A percentile compares a stretch with the other conserved stretches of the same genome.
phyloP scores from a whole-genome alignment of 2,329 filamentous ascomycete species.

The Basipetospora sp. region DNA sequence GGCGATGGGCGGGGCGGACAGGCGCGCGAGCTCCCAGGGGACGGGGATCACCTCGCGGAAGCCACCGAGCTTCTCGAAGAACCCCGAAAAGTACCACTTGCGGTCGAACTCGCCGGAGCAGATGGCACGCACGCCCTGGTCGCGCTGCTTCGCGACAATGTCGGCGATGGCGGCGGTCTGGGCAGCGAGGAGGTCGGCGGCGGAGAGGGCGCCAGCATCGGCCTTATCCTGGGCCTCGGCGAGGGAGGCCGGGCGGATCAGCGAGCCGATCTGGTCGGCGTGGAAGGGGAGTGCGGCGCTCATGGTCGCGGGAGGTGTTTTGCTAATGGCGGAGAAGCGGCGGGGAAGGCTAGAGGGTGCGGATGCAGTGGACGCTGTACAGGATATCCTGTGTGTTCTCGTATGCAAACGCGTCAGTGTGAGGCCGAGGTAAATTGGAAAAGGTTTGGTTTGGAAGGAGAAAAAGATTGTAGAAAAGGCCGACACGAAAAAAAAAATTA shows the following conservation, averaged over 20 bases:
- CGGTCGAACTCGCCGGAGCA: conserved; percentile 55
- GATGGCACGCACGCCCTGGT: conserved; percentile 46
- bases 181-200: conserved; percentile 32
- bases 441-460: too few relatives aligned
- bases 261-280: conserved; percentile 58
- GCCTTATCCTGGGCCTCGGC: conserved; percentile 33
- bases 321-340: too few relatives aligned
- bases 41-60: conserved; percentile 24
- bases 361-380: too few relatives aligned
- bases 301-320: conserved; percentile 1
- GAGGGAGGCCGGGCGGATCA: conserved; percentile 50
- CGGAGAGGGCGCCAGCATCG: conserved; percentile 32
- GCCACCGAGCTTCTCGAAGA: conserved; percentile 31
- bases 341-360: too few relatives aligned
- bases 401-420: too few relatives aligned
- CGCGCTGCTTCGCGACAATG: conserved; percentile 49
- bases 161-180: conserved; percentile 50
- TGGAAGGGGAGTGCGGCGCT: conserved; percentile 38
- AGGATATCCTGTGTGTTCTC: too few relatives aligned
- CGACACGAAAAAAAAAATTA: too few relatives aligned
- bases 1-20: conserved; percentile 24
- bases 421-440: too few relatives aligned
- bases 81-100: conserved; percentile 33
- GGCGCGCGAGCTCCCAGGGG: conserved; percentile 22
- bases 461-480: too few relatives aligned